A percentile compares a stretch with the other conserved stretches of the same genome.
Conservation (phyloP, 768 basidiomycete species). For the Amanita muscaria region DNA sequence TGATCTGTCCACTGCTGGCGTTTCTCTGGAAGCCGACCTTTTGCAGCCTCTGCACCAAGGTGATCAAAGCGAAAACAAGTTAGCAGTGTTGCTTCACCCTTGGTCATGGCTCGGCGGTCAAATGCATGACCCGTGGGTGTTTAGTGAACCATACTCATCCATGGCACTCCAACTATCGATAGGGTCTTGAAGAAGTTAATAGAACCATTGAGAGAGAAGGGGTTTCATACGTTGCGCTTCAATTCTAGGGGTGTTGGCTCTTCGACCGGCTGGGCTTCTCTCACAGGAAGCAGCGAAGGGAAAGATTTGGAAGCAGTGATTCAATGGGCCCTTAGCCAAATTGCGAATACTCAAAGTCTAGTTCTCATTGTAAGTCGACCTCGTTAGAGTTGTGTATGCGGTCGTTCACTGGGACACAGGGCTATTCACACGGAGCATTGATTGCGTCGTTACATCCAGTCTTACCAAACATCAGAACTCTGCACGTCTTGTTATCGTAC, state of each 20-base stretch:
- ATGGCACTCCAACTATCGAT: slow-evolving; percentile 12
- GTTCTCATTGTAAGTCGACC: slow-evolving; percentile 48
- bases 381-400: neutral
- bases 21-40: slow-evolving; percentile 7
- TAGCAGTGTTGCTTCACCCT: slow-evolving; percentile 72
- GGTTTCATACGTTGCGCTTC: slow-evolving; percentile 57
- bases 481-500: slow-evolving; percentile 69
- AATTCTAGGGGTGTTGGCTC: slow-evolving; percentile 74
- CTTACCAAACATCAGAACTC: slow-evolving; percentile 41
- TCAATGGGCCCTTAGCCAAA: slow-evolving; percentile 38
- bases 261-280: slow-evolving; percentile 65
- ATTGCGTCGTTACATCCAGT: slow-evolving; percentile 59
- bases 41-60: neutral
- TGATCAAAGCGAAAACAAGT: slow-evolving; percentile 24
- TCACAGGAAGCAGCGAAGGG: slow-evolving; percentile 64
- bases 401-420: slow-evolving; percentile 29
- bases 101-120: slow-evolving; percentile 81
- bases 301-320: slow-evolving; percentile 61
- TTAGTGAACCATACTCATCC: neutral
- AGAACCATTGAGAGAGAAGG: slow-evolving; percentile 30
- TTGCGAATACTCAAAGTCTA: slow-evolving; percentile 38
- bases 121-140: slow-evolving; percentile 67
- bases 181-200: slow-evolving; percentile 40
- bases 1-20: slow-evolving; percentile 15
- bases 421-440: slow-evolving; percentile 77